Conservation (phyloP, 805 yeast genomes). For the Tetrapisispora arboricola region DNA sequence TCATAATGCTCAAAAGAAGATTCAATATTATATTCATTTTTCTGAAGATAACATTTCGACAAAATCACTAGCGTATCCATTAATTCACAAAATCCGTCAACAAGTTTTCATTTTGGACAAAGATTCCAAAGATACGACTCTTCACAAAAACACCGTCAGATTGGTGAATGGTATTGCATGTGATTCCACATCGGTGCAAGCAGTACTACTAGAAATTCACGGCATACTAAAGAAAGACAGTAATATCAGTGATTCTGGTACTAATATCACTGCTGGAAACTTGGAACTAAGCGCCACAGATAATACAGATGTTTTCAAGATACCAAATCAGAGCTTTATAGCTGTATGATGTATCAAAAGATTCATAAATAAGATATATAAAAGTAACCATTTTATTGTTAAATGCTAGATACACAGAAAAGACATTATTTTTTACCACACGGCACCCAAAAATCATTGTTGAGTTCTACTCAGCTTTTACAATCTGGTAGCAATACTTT, state of each 20-base stretch:
- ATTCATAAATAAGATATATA: too few relatives aligned
- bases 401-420: too few relatives aligned
- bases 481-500: too few relatives aligned
- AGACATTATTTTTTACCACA: too few relatives aligned
- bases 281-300: neutral
- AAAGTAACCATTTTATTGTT: neutral
- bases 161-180: slow-evolving; percentile 26
- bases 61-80: slow-evolving; percentile 21
- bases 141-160: slow-evolving; percentile 13
- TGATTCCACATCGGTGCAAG: slow-evolving; percentile 10
- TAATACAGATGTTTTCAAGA: neutral
- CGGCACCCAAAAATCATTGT: too few relatives aligned
- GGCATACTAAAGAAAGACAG: slow-evolving; percentile 8
- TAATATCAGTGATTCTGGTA: slow-evolving; percentile 2
- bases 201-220: slow-evolving; percentile 19
- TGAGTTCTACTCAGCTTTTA: too few relatives aligned
- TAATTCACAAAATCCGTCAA: slow-evolving; percentile 23
- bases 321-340: neutral
- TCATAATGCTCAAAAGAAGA: slow-evolving; percentile 17
- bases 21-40: slow-evolving; percentile 24
- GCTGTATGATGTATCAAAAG: neutral
- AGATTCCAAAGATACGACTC: neutral
- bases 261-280: neutral
- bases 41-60: slow-evolving; percentile 21
- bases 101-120: slow-evolving; percentile 22